Base-by-base conservation (phyloP, 1,284 basidiomycete species). In the Grifola frondosa region DNA sequence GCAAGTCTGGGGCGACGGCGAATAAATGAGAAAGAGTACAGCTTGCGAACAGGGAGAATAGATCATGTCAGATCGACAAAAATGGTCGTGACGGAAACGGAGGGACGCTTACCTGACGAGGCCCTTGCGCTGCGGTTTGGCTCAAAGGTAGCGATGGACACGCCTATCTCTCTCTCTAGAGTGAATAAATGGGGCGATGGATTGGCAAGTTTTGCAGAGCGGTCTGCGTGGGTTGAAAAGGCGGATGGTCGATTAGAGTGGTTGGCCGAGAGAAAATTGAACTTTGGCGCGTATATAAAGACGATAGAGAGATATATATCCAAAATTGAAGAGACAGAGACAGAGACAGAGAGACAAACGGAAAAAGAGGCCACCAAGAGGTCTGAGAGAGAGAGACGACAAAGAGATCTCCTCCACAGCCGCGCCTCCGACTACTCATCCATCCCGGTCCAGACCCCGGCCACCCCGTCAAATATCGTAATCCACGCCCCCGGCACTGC, bases 241-340 rank as follows among this genome's bases (percentile, higher is more conserved):
- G 53, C 59, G 49, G 40, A 50, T 28, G 39, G 58, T 53, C 53
- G 59, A 62, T 62, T 61, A 60, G 59, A 52, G 45, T 55, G 50
- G 52, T 39, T 48, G 56, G 54, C 50, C 49, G 49, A 50, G 33
- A 44, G 53, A 58, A 53, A 40, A 40, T 37, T 42, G 46, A 54
- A 54, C 49, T 56, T 44, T 56, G 54, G 52, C 52, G 53, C 51
- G 54, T 59, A 58, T 62, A 52, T 56, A 61, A 62, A 62, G 60
- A 55, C 23, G 58, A 59, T 59, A 62, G 58, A 58, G 60, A 62
- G 59, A 56, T 63, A 65, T 65, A 65, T 61, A 62, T 59, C 58
- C 59, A 59, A 63, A 59, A 54, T 42, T 58, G 58, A 61, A 60
- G 52, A 64, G 54, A 62, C 56, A 60, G 54, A 64, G 52, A 61